phyloP scores from a whole-genome alignment of 2,329 filamentous ascomycete genomes.

The Cladosporium sp. region DNA sequence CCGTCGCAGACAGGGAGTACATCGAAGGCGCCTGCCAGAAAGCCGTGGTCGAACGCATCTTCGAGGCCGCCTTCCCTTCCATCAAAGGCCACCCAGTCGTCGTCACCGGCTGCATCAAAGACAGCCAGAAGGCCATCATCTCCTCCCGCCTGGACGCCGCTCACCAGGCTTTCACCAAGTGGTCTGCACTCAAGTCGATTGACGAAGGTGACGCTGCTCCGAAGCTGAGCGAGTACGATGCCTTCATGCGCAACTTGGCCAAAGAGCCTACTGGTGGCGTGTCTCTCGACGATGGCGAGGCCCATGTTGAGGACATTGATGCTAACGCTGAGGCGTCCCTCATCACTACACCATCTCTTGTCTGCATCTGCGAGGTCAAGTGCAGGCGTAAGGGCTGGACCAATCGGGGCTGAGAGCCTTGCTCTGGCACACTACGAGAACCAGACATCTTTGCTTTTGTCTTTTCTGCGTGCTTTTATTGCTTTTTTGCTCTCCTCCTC shows the following conservation, averaged over 20 bases:
- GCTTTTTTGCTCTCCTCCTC: no score
- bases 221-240: background rate
- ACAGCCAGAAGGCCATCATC: conserved; percentile 21
- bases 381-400: background rate
- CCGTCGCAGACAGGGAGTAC: background rate
- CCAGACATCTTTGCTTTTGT: no score
- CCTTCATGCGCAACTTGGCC: background rate
- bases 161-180: background rate
- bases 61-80: conserved; percentile 21
- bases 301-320: background rate
- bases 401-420: no score
- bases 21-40: conserved; percentile 22
- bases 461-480: no score
- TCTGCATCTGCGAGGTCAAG: background rate
- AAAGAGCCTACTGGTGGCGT: background rate
- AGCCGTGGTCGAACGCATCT: conserved; percentile 19
- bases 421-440: no score
- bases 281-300: background rate
- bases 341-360: background rate
- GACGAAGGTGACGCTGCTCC: background rate
- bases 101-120: conserved; percentile 24
- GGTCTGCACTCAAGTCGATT: background rate
- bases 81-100: conserved; percentile 22
- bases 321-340: background rate
- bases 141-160: conserved; percentile 4